Evolutionary conservation across 2,329 filamentous ascomycete genomes (phyloP), one percentile per base, ranked within the genome.

Genomic region (Ophiosphaerella narmari): DNA sequence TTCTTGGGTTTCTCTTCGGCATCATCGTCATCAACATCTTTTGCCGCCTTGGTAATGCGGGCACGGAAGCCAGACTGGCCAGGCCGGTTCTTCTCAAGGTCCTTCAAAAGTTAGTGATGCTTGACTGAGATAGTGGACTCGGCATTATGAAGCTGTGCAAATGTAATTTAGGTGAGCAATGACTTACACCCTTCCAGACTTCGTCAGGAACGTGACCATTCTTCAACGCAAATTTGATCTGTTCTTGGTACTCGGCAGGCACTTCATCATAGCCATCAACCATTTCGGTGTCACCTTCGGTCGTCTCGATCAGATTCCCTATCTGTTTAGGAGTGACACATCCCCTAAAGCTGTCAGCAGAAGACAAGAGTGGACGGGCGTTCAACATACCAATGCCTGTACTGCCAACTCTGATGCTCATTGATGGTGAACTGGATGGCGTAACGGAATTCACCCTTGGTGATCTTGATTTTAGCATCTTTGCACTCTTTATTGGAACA

Each of bases 221-320:
- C 50, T 82, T 80, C 21, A 97, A 73, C 43, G 88, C 90, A 39
- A 82, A 82, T 43, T 82, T 79, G 57, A 97, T 78, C 78, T 94
- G 96, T 38, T 83, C 83, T 73, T 92, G 85, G 1, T 84, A 63
- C 2, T 90, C 87, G 0, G 80, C 75, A 33, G 86, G 76, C 3
- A 96, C 74, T 55, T 94, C 90, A 18, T 95, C 90, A 57, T 83
- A 95, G 51, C 90, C 91, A 68, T 96, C 90, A 48, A 97, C 79
- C 52, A 82, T 74, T 38, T 89, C 83, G 62, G 84, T 83, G 52
- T 91, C 82, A 16, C 74, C 75, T 5, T 75, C 77, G 54, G 86
- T 80, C 7, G 77, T 71, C 5, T 86, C 79, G 51, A 86, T 82
- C 40, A 91, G 74, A 56, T 89, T 86, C 48, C 77, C 66, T 51